Base-by-base conservation (phyloP, 495 filamentous ascomycete genomes). In the Astrothelium macrocarpum region DNA sequence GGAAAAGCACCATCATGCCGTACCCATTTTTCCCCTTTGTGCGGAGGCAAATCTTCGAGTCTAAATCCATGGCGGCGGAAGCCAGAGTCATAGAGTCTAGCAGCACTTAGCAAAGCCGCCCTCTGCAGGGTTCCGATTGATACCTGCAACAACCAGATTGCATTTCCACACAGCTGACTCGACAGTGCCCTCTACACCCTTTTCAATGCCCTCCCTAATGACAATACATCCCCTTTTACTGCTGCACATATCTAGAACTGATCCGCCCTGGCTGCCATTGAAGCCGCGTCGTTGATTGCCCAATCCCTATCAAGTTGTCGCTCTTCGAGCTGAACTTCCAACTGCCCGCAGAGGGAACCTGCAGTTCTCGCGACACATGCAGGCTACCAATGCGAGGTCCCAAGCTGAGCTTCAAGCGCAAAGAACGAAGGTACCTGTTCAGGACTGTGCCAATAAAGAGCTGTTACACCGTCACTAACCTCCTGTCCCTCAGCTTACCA, bases 331-430 rank as follows among this genome's bases (percentile, higher is more conserved):
- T 26, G 25, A 25, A 26, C 49, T 56, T 56, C 23, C 23, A 29
- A 29, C 70, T 95, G 90, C 74, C 79, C 81, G 64, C 80, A 93
- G 73, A 87, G 93, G 74, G 90, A 95, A 68, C 85, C 84, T 63
- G 86, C 89, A 23, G 85, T 84, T 23, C 81, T 95, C 60, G 80
- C 88, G n/a, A 87, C 87, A 61, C 49, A 56, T 56, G 49, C 49
- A 56, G 49, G 49, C 49, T 56, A 56, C 49, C 49, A 56, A 56
- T 56, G 49, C 49, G 49, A 90, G 85, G 82, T 84, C 82, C 63
- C 91, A 89, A 82, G 87, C 88, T 78, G 92, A 94, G 81, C 81
- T 88, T 77, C 88, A 90, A 81, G 88, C 87, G 82, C 89, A 94
- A 77, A 91, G 93, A 81, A 88, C 88, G 75, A 96, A 96, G 88